Base-by-base conservation (phyloP, 371 early-diverging fungal genomes). In the Dichotomocladium elegans region DNA sequence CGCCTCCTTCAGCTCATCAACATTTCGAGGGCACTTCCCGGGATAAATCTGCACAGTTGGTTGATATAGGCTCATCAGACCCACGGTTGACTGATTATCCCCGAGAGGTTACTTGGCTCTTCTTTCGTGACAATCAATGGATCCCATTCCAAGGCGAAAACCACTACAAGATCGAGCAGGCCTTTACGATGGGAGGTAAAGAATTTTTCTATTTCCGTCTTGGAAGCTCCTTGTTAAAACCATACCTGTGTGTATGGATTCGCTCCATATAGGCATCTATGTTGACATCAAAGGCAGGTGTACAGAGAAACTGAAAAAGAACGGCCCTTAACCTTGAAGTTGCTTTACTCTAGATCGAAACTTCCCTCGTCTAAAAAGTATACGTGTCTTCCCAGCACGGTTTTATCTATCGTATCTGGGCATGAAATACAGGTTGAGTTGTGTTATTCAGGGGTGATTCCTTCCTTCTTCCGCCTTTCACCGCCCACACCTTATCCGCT, bases 141-240 rank as follows among this genome's bases (percentile, higher is more conserved):
- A 41, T 61, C 9, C 77, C 77, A n/a, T 76, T 76, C 44, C 70
- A 76, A 47, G 64, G 58, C 22, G 72, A 65, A 24, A 76, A 76
- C 31, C 77, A 76, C 43, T 60, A 60, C 28, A 72, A 70, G 45
- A 76, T 76, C 53, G 77, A 76, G 40, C 77, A 76, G 29, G 77
- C 73, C 7, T 76, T 76, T 41, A 76, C 77, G 10, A 59, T 76
- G 45, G 77, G 77, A 55, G 77, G 75, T 74, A 74, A 61, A 55
- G 8, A 9, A 6, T 26, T 21, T 43, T 21, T 43, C n/a, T n/a
- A n/a, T n/a, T n/a, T n/a, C n/a, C n/a, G n/a, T n/a, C n/a, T n/a
- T n/a, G n/a, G n/a, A n/a, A n/a, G n/a, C n/a, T n/a, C n/a, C n/a
- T n/a, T n/a, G n/a, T n/a, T n/a, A n/a, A n/a, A n/a, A n/a, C n/a